phyloP scores from a whole-genome alignment of 2,329 filamentous ascomycete species.

The Penicillium sclerotiorum region DNA sequence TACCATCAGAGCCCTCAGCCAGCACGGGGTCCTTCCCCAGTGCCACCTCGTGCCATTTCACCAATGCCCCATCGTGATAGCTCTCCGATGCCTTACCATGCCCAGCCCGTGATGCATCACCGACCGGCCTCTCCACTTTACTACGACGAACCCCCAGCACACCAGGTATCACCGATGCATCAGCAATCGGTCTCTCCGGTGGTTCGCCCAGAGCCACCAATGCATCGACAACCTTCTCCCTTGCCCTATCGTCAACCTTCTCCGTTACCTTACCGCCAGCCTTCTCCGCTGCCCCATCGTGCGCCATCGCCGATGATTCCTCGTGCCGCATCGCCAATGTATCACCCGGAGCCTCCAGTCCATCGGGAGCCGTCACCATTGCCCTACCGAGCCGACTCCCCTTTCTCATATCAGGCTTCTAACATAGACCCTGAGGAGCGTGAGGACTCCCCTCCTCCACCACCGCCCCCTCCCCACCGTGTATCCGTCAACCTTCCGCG shows the following conservation, averaged over 20 bases:
- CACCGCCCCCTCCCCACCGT: conserved; percentile 78
- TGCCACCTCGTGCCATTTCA: conserved; percentile 2
- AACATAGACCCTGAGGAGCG: conserved; percentile 48
- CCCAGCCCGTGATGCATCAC: neutral
- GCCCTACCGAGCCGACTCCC: neutral
- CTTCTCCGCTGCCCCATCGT: conserved; percentile 6
- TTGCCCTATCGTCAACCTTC: neutral
- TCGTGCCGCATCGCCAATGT: conserved; percentile 7
- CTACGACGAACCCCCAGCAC: neutral
- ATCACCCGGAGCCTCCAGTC: conserved; percentile 20
- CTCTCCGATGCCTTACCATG: neutral
- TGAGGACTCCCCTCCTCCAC: conserved; percentile 77
- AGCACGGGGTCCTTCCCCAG: neutral
- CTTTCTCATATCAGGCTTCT: neutral
- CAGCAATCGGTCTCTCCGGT: conserved; percentile 1
- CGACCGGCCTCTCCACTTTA: neutral
- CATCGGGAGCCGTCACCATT: conserved; percentile 18
- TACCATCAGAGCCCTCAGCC: neutral
- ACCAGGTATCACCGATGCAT: neutral
- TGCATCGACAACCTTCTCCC: neutral
- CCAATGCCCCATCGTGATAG: conserved; percentile 3
- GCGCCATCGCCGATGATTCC: neutral
- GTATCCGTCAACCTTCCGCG: conserved; percentile 52
- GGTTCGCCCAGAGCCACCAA: neutral
- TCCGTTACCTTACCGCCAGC: neutral